Percentiles rank a stretch among this genome's conserved stretches.
Conservation (phyloP, 768 basidiomycete species). For the Pilatotrama ljubarskyi region DNA sequence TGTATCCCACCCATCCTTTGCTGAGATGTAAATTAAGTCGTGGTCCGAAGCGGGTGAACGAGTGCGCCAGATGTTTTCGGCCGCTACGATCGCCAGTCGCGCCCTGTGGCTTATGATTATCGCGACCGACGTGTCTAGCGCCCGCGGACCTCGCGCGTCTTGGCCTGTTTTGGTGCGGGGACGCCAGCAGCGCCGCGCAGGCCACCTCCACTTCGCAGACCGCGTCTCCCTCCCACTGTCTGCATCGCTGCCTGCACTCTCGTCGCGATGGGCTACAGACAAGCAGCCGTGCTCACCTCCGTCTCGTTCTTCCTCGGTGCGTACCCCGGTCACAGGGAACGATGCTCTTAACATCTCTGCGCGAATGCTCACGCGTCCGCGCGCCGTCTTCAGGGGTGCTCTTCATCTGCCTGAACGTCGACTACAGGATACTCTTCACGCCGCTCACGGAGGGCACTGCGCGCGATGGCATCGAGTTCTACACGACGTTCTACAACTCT, state of each 20-base stretch:
- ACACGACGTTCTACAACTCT: conserved; percentile 89
- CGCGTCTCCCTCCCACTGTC: background rate
- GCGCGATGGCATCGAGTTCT: conserved; percentile 84
- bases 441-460: conserved; percentile 62
- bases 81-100: background rate
- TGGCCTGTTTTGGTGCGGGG: conserved; percentile 2
- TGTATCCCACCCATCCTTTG: conserved; percentile 16
- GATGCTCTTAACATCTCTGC: conserved; percentile 2
- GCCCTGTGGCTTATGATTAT: conserved; percentile 6
- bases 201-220: background rate
- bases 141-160: background rate
- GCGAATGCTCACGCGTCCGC: conserved; percentile 4
- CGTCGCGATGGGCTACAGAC: conserved; percentile 76
- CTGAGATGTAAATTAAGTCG: conserved; percentile 17
- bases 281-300: conserved; percentile 85
- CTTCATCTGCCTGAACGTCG: conserved; percentile 84
- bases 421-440: conserved; percentile 81
- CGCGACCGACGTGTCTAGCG: background rate
- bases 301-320: conserved; percentile 89
- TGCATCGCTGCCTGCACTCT: conserved; percentile 5
- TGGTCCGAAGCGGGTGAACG: background rate
- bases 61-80: background rate
- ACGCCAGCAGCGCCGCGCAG: conserved; percentile 11
- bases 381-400: conserved; percentile 56
- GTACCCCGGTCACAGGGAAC: conserved; percentile 31